A percentile compares a stretch with the other conserved stretches of the same genome.
Evolutionary conservation across 768 basidiomycete genomes (phyloP).

Genomic region (Podaxis sp.): DNA sequence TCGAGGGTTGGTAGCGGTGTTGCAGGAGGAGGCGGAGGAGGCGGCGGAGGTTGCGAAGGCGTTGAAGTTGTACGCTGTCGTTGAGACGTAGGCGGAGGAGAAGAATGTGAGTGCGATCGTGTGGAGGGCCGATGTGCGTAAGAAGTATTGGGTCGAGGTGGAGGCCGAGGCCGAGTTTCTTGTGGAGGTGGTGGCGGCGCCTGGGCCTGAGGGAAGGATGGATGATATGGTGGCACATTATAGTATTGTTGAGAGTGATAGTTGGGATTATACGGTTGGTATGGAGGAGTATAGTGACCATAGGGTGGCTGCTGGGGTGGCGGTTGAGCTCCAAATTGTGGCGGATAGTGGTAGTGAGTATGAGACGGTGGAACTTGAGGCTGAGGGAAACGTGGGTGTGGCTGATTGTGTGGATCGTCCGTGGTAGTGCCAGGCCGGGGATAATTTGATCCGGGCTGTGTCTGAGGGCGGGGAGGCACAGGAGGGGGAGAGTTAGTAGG

Average conservation of each 20-base stretch:
- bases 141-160: constrained; percentile 17
- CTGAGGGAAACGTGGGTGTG: constrained; percentile 17
- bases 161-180: constrained; percentile 12
- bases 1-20: constrained; percentile 61
- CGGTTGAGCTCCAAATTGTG: constrained; percentile 15
- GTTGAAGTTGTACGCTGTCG: constrained; percentile 14
- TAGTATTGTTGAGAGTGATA: constrained; percentile 5
- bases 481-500: constrained; percentile 23
- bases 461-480: constrained; percentile 35
- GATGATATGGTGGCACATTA: constrained; percentile 12
- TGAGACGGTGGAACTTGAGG: background rate
- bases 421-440: constrained; percentile 65
- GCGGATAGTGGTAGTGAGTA: constrained; percentile 15
- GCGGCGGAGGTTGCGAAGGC: constrained; percentile 13
- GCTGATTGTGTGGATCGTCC: constrained; percentile 31
- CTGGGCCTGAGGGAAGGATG: constrained; percentile 9
- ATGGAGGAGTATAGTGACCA: constrained; percentile 18
- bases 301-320: constrained; percentile 13
- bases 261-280: constrained; percentile 3
- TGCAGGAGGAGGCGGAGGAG: constrained; percentile 26
- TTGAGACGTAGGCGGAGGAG: constrained; percentile 19
- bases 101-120: constrained; percentile 20
- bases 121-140: constrained; percentile 18
- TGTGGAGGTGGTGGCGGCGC: constrained; percentile 16
- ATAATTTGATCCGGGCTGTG: constrained; percentile 37